Percentiles rank a stretch among this genome's conserved stretches.
Conservation (phyloP, 106 monocot species). For the Phalaenopsis equestris region DNA sequence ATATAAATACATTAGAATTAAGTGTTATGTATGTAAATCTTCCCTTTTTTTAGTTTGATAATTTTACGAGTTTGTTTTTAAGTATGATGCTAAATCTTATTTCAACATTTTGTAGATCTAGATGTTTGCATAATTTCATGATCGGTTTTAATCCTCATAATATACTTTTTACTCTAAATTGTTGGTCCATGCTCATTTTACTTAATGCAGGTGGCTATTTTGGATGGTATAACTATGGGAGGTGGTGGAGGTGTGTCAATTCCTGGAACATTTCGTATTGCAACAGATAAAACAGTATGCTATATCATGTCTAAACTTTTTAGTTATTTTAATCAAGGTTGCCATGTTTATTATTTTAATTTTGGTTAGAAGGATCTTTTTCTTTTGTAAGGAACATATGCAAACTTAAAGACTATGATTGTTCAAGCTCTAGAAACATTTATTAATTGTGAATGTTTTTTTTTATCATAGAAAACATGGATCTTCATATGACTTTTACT, state of each 20-base stretch:
- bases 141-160: background rate
- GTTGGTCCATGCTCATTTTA: background rate
- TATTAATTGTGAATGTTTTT: background rate
- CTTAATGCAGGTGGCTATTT: constrained; percentile 60
- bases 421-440: background rate
- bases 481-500: too few species aligned
- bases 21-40: too few species aligned
- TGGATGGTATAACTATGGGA: constrained; percentile 97
- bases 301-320: background rate
- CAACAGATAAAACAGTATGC: constrained; percentile 84
- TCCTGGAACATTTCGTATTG: constrained; percentile 94
- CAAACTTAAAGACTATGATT: background rate
- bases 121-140: background rate
- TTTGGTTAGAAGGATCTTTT: background rate
- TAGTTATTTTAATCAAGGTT: background rate
- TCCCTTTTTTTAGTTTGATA: background rate
- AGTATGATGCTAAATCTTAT: background rate
- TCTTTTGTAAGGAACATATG: background rate
- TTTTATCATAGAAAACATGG: too few species aligned
- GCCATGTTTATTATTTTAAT: background rate
- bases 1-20: too few species aligned
- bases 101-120: background rate
- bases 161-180: background rate
- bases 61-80: background rate
- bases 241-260: constrained; percentile 94